Evolutionary conservation across 2,329 filamentous ascomycete genomes (phyloP).

Genomic region (Colletotrichum sp.): DNA sequence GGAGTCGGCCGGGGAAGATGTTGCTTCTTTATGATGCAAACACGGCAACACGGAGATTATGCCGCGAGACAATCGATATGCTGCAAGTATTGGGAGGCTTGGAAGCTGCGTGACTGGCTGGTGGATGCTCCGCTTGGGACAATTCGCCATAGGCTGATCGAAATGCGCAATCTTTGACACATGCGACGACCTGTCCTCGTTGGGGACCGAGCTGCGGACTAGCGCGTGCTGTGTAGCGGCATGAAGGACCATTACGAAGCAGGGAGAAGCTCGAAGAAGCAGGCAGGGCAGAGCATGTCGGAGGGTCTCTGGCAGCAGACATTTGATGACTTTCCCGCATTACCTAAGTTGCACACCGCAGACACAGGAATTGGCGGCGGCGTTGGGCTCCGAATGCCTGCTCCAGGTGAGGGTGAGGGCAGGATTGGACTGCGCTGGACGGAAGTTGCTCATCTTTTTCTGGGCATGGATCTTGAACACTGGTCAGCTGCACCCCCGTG

Average conservation of each 20-base stretch:
- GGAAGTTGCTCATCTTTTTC: not conserved
- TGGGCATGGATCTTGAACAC: not conserved
- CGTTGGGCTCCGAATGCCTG: not conserved
- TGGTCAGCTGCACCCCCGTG: conserved; percentile 6
- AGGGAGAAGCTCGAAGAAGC: conserved; percentile 4
- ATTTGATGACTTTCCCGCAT: not conserved
- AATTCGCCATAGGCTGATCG: conserved; percentile 18
- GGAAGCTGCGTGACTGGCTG: not conserved
- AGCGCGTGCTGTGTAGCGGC: not conserved
- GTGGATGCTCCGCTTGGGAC: not conserved
- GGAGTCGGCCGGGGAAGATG: not conserved
- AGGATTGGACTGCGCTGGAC: not conserved
- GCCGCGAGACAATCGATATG: not conserved
- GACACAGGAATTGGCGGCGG: not conserved
- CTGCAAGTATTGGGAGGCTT: not conserved
- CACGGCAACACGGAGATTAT: not conserved
- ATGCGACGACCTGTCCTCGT: not conserved
- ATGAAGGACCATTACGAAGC: conserved; percentile 1
- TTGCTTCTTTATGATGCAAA: conserved; percentile 9
- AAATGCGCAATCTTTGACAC: conserved; percentile 16
- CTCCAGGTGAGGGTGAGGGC: not conserved
- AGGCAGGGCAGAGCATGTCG: not conserved
- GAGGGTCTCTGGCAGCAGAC: not conserved
- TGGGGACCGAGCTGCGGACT: not conserved
- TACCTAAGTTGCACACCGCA: not conserved